These are phyloP conservation scores for Fusarium pseudoanthophilum DNA, from an alignment of 2,329 filamentous ascomycete genomes.

Conservation along the genomic window DNA sequence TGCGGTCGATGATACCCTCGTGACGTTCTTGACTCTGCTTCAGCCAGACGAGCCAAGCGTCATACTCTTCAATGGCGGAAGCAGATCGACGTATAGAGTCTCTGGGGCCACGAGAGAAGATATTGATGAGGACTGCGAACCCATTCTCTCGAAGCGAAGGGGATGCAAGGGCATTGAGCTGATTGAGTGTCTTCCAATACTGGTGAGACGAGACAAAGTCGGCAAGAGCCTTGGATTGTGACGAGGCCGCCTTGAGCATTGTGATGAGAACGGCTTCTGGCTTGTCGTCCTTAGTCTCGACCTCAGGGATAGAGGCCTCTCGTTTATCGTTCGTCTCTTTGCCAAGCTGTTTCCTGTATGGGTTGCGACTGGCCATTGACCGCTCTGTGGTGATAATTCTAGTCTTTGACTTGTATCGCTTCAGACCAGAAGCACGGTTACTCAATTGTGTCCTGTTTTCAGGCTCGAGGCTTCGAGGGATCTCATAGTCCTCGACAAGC, in stretches of 20 bases:
- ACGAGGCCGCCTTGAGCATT: conserved; percentile 81
- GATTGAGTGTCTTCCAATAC: conserved; percentile 85
- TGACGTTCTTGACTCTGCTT: conserved; percentile 84
- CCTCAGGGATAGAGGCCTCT: conserved; percentile 11
- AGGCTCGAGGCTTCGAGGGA: conserved; percentile 73
- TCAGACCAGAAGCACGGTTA: conserved; percentile 72
- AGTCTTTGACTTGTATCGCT: conserved; percentile 70
- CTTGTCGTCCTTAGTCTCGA: conserved; percentile 49
- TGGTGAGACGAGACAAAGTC: conserved; percentile 87
- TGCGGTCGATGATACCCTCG: conserved; percentile 77
- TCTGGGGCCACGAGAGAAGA: conserved; percentile 77
- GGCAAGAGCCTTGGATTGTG: conserved; percentile 79
- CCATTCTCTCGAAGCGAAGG: conserved; percentile 72
- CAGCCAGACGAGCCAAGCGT: conserved; percentile 84
- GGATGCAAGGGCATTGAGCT: conserved; percentile 72
- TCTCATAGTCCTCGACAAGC: conserved; percentile 84
- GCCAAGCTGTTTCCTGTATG: conserved; percentile 58
- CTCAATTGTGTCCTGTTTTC: conserved; percentile 73
- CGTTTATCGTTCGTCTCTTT: conserved; percentile 22
- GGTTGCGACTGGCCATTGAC: conserved; percentile 67
- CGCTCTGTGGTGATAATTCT: conserved; percentile 63
- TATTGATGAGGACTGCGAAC: conserved; percentile 76
- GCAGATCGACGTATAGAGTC: conserved; percentile 76
- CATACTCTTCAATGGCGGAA: conserved; percentile 79
- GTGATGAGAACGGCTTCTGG: conserved; percentile 69